Base-by-base conservation (phyloP, 805 yeast species). In the Zygosaccharomyces lentus region DNA sequence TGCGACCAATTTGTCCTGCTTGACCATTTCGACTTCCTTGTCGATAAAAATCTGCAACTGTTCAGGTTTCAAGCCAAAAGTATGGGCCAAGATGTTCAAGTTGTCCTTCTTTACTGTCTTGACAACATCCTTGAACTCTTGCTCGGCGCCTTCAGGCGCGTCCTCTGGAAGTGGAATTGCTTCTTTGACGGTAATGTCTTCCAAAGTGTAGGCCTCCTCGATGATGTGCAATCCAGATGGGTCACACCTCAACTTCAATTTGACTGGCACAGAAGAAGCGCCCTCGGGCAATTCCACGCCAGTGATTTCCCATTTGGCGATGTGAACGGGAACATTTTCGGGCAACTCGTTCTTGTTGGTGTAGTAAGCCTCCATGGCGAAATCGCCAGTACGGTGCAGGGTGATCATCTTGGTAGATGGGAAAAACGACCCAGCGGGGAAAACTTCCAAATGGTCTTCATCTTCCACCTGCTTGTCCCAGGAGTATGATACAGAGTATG, bases 341-440 rank as follows among this genome's bases (percentile, higher is more conserved):
- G 96, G 95, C 55, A 89, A 76, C 59, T 78, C 79, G 48, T 71
- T 74, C 54, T 80, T 78, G 68, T 85, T 73, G 46, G 96, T 84
- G 80, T 87, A 91, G 62, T 76, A 79, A 55, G 97, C 97, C 64
- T 80, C 82, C 58, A 93, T 75, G 62, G 80, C 79, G 69, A 93
- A 93, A 71, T 90, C 96, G 49, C 82, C 84, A 55, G 82, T 78
- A 78, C 98, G 85, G 82, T 82, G 89, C 66, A 93, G 76, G 49
- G 99, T 91, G 67, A 93, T 87, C 67, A 89, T 81, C 78, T 93
- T 93, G 56, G 98, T 89, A 51, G 93, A 80, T 73, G 99, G 99
- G 86, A 80, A 88, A 45, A 79, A 65, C 49, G 95, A 90, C 50
- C 96, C 96, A 61, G 78, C 78, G 65, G 96, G 95, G 95, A 93